phyloP scores from a whole-genome alignment of 2,329 filamentous ascomycete genomes.

The Aspergillus ibericus region DNA sequence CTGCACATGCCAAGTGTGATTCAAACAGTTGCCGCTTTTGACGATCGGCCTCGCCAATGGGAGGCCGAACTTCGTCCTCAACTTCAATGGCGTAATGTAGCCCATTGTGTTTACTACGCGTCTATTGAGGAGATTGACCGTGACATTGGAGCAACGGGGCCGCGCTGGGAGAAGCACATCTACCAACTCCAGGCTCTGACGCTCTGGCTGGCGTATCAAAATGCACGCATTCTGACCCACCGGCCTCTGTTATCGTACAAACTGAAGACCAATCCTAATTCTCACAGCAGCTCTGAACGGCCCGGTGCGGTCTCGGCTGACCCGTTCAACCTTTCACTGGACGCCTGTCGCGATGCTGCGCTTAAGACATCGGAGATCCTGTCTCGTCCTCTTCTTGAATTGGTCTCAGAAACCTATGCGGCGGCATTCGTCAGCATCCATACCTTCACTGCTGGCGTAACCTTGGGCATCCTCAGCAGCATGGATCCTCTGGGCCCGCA shows the following conservation, averaged over 20 bases:
- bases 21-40: conserved; percentile 5
- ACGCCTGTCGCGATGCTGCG: conserved; percentile 22
- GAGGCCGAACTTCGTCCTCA: conserved; percentile 15
- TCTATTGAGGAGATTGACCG: conserved; percentile 22
- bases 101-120: conserved; percentile 5
- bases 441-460: conserved; percentile 26
- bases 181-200: conserved; percentile 36
- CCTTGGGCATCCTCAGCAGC: conserved; percentile 23
- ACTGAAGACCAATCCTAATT: neutral
- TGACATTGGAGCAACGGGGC: conserved; percentile 25
- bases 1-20: conserved; percentile 6
- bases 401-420: conserved; percentile 26
- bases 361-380: conserved; percentile 17
- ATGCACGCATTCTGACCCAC: conserved; percentile 34
- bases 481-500: conserved; percentile 20
- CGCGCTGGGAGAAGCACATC: conserved; percentile 25
- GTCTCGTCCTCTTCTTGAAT: conserved; percentile 9
- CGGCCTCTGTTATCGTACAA: conserved; percentile 26
- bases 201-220: conserved; percentile 36
- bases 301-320: neutral
- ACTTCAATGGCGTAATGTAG: neutral
- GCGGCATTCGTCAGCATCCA: conserved; percentile 27
- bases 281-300: neutral
- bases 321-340: conserved; percentile 11
- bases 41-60: conserved; percentile 16